Conservation (phyloP, 139 green algal species). For the Tetradesmus lagerheimii region DNA sequence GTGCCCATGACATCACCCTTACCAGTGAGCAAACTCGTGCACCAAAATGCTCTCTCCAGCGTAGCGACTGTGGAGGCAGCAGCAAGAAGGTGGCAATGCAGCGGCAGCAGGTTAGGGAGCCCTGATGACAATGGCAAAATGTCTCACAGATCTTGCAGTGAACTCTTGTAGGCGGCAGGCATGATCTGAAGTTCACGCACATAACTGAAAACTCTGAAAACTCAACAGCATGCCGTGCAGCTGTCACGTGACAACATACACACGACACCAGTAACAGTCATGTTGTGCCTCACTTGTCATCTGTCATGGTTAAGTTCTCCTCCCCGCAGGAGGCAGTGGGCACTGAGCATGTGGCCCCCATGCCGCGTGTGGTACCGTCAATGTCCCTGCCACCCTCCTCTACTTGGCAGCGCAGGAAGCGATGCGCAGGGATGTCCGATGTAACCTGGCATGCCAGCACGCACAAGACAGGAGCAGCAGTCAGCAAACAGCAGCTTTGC, state of each 20-base stretch:
- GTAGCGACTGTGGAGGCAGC: background rate
- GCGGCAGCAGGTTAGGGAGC: background rate
- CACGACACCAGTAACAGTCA: too few species aligned
- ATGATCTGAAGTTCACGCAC: too few species aligned
- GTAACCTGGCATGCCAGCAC: conserved; percentile 81
- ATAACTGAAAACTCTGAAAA: too few species aligned
- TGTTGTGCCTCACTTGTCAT: conserved; percentile 54
- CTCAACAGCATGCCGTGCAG: too few species aligned
- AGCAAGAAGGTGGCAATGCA: background rate
- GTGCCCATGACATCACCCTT: background rate
- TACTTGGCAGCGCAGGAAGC: conserved; percentile 63
- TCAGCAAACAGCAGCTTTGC: background rate
- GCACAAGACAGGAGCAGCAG: too few species aligned
- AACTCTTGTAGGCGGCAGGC: too few species aligned
- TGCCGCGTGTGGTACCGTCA: conserved; percentile 69
- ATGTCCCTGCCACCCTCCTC: conserved; percentile 59
- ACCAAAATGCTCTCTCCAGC: conserved; percentile 25
- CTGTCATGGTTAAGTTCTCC: conserved; percentile 71
- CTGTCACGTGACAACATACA: too few species aligned
- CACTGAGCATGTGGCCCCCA: conserved; percentile 69
- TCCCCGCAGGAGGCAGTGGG: conserved; percentile 65
- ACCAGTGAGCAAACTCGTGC: conserved; percentile 24
- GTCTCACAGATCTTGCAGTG: too few species aligned
- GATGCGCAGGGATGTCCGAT: conserved; percentile 81
- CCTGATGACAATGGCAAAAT: too few species aligned